A percentile compares a stretch with the other conserved stretches of the same genome.
These are phyloP conservation scores for Willaertia magna DNA, from an alignment of 208 protist genomes.

Conservation along the genomic window DNA sequence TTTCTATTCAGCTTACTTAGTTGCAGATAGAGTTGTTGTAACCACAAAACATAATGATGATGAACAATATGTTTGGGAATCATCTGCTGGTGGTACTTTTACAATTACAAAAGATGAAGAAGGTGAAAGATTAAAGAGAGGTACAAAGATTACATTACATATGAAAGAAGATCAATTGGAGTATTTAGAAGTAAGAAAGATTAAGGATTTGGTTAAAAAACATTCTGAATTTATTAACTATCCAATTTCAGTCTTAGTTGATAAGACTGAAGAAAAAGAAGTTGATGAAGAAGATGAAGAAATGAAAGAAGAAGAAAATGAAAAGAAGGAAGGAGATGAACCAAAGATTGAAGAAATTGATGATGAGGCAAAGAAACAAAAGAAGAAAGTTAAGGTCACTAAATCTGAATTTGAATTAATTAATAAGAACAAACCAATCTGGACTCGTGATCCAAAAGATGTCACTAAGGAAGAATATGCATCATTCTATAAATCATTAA, in stretches of 20 bases:
- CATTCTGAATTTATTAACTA: conserved; percentile 98
- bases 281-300: conserved; percentile 79
- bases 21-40: conserved; percentile 89
- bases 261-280: conserved; percentile 80
- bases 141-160: conserved; percentile 87
- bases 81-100: conserved; percentile 88
- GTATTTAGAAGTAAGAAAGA: conserved; percentile 78
- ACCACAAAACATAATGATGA: conserved; percentile 93
- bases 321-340: conserved; percentile 76
- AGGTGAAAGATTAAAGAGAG: conserved; percentile 71
- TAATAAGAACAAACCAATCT: conserved; percentile 97
- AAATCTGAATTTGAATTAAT: conserved; percentile 78
- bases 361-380: conserved; percentile 63
- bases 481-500: conserved; percentile 93
- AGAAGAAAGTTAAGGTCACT: conserved; percentile 52
- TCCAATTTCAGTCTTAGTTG: conserved; percentile 83
- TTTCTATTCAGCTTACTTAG: conserved; percentile 99
- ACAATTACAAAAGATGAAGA: conserved; percentile 63
- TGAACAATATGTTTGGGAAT: conserved; percentile 92
- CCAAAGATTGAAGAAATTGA: conserved; percentile 53
- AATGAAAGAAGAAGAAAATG: conserved; percentile 46
- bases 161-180: conserved; percentile 92
- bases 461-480: conserved; percentile 95
- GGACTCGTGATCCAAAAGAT: conserved; percentile 84
- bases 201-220: conserved; percentile 96